Base-by-base conservation (phyloP, 768 basidiomycete genomes). In the Dioszegia aurantiaca region DNA sequence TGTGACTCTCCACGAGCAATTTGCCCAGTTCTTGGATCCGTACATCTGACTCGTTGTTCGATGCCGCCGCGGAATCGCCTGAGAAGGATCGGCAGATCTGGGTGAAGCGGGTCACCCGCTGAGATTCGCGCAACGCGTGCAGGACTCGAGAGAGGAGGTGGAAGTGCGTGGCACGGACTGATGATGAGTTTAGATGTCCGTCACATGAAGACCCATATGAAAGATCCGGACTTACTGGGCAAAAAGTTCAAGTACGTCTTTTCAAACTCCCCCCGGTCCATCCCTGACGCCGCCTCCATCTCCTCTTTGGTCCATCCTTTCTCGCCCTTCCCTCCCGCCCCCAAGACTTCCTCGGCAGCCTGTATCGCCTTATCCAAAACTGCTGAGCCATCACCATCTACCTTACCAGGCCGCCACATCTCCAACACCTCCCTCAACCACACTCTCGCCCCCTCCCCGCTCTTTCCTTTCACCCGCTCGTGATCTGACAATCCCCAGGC, bases 121-220 rank as follows among this genome's bases (percentile, higher is more conserved):
- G 80, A 5, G 88, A 86, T 78, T 93, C 92, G 4, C 83, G 80
- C 74, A 86, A 83, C 49, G 90, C 88, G 68, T 93, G 91, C 70
- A 83, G 85, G 4, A 86, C 84, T 56, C 91, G 84, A 64, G 86
- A 86, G 80, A 88, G 89, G 16, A 93, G 77, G 71, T 90, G 86
- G 79, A 91, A 91, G 75, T 85, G 80, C 0, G 83, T 84, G 12
- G 88, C 84, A 76, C 91, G 86, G 37, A 89, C 89, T 89, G 69
- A 2, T 30, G 31, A 31, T 33, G 26, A 56, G 62, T 16, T 23
- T 36, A 8, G 3, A 17, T 6, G 10, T 11, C 24, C 16, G n/a
- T n/a, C 19, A 2, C 8, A 37, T 14, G 6, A 39, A 24, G 4
- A 23, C 33, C 33, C 33, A 6, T 33, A 8, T 2, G 37, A 51